These are phyloP conservation scores for Aspergillus pseudotamarii DNA, from an alignment of 2,329 filamentous ascomycete genomes.

Conservation along the genomic window DNA sequence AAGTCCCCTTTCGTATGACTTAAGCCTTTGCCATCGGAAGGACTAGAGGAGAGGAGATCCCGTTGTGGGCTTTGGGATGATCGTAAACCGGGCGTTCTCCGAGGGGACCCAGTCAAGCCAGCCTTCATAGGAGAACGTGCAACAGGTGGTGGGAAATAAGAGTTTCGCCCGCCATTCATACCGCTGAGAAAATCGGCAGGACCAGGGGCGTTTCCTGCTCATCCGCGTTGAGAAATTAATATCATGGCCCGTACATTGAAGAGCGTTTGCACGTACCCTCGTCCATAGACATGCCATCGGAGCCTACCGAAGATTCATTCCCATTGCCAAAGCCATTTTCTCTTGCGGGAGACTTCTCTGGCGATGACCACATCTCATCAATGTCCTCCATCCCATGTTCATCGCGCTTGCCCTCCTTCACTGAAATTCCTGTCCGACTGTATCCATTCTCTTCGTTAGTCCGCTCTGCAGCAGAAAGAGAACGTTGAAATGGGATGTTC, in stretches of 20 bases:
- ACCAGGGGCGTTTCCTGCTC: conserved; percentile 43
- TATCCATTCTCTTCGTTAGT: conserved; percentile 21
- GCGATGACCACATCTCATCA: conserved; percentile 86
- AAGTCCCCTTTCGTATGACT: conserved; percentile 25
- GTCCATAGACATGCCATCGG: conserved; percentile 65
- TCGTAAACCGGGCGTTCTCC: conserved; percentile 44
- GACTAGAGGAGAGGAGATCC: conserved; percentile 41
- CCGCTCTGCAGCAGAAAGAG: conserved; percentile 5
- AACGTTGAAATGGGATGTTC: conserved; percentile 1
- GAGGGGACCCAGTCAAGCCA: conserved; percentile 45
- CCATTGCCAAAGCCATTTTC: conserved; percentile 33
- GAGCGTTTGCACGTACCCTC: conserved; percentile 54
- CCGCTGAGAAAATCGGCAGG: conserved; percentile 45
- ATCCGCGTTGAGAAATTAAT: conserved; percentile 14
- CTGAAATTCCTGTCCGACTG: conserved; percentile 86
- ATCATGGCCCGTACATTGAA: conserved; percentile 2
- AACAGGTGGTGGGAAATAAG: conserved; percentile 43
- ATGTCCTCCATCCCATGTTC: conserved; percentile 90
- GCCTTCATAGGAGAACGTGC: conserved; percentile 51
- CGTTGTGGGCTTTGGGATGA: conserved; percentile 45
- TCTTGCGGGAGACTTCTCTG: conserved; percentile 61
- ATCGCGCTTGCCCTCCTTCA: conserved; percentile 81
- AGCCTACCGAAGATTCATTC: conserved; percentile 53
- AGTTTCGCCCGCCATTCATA: conserved; percentile 35
- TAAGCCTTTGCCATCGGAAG: conserved; percentile 37